These are phyloP conservation scores for Inga oerstediana DNA, from an alignment of 306 rosid genomes.

Conservation along the genomic window DNA sequence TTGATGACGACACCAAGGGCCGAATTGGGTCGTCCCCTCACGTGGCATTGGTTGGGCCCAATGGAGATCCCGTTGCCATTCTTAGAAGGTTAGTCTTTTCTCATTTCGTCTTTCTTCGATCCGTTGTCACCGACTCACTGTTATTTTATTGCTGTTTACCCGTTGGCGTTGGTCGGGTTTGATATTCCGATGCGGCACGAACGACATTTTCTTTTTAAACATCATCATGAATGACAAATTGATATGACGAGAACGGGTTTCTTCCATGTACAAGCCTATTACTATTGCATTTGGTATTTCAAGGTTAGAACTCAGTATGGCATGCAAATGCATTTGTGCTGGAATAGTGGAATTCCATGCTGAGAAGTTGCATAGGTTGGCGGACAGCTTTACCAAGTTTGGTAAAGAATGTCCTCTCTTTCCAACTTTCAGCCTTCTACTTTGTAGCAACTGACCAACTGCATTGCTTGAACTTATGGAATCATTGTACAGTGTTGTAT, in stretches of 20 bases:
- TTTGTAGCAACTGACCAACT: neutral
- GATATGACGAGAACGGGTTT: neutral
- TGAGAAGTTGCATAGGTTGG: neutral
- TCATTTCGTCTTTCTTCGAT: neutral
- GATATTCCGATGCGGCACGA: neutral
- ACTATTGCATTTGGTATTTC: neutral
- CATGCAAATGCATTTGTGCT: neutral
- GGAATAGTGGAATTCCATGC: neutral
- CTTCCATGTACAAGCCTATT: conserved; percentile 6
- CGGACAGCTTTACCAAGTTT: neutral
- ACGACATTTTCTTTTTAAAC: neutral
- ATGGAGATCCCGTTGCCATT: conserved; percentile 71
- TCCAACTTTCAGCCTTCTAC: conserved; percentile 19
- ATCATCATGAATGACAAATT: neutral
- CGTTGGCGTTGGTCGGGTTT: neutral
- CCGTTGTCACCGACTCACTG: neutral
- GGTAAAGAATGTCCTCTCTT: conserved; percentile 15
- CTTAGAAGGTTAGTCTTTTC: conserved; percentile 65
- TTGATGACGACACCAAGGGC: conserved; percentile 69
- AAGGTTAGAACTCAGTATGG: neutral
- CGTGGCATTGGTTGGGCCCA: conserved; percentile 71
- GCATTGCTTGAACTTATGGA: neutral
- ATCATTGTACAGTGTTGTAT: neutral
- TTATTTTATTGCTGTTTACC: conserved; percentile 12
- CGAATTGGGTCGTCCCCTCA: conserved; percentile 57